Conservation (phyloP, 208 protist species). For the Polymyxa betae region DNA sequence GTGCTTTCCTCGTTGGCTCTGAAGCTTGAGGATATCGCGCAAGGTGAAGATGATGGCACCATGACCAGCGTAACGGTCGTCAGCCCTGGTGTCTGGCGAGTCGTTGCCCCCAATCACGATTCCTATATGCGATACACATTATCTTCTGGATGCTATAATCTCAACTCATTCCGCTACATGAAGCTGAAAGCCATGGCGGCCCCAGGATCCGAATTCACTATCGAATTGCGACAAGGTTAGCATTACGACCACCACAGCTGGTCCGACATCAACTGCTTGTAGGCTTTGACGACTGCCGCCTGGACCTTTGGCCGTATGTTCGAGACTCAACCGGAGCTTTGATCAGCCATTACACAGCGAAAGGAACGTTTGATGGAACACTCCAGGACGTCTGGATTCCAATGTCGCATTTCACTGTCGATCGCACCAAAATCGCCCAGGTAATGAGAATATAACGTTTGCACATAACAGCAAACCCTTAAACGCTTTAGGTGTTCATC, state of each 20-base stretch:
- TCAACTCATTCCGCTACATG: not conserved
- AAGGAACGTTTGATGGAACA: slow-evolving; percentile 1
- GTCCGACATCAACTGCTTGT: not conserved
- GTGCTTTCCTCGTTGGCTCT: not conserved
- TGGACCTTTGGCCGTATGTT: slow-evolving; percentile 22
- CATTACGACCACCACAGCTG: not conserved
- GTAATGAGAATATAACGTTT: not conserved
- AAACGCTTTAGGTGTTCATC: not conserved
- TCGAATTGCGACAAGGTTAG: not conserved
- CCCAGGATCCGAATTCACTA: slow-evolving; percentile 15
- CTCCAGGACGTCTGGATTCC: not conserved
- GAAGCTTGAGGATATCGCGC: not conserved
- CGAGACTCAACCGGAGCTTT: not conserved
- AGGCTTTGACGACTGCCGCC: slow-evolving; percentile 12
- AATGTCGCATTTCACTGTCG: not conserved
- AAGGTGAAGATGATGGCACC: not conserved
- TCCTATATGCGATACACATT: slow-evolving; percentile 27
- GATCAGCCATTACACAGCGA: slow-evolving; percentile 14
- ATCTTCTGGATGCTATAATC: slow-evolving; percentile 17
- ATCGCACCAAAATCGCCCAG: slow-evolving; percentile 6
- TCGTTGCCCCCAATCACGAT: not conserved
- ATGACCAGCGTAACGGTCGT: not conserved
- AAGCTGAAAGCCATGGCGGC: not conserved
- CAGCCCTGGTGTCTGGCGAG: not conserved
- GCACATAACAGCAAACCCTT: not conserved